Base-by-base conservation (phyloP, 495 filamentous ascomycete genomes). In the Oidiodendron maius region DNA sequence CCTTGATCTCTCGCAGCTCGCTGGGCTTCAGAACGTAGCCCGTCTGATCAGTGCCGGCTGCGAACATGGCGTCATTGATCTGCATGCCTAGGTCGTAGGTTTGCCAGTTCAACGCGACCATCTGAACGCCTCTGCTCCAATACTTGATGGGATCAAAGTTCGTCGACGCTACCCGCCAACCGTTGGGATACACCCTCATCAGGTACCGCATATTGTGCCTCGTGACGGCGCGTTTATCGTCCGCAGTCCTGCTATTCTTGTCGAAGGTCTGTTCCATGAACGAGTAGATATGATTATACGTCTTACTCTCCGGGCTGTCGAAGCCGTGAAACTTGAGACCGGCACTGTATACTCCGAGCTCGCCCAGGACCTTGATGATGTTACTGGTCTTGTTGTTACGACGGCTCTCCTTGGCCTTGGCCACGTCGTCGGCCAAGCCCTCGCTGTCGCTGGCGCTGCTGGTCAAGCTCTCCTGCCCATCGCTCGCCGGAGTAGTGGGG, bases 61-160 rank as follows among this genome's bases (percentile, higher is more conserved):
- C 85, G 64, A 97, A 98, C 93, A 98, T 98, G 52, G 93, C 93
- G 45, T 91, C 87, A 57, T 97, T 97, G 61, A 96, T 71, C 62
- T 97, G 90, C 82, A 95, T 89, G 13, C 87, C 86, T 23, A 90
- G 74, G 57, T 97, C 93, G 57, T 93, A 96, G 0, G 91, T 98
- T 64, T 98, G 93, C 93, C 93, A 98, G 64, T 98, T 98, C 52
- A 95, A 72, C 1, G 93, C 93, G 20, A 59, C 56, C 57, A 59
- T 59, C 57, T 90, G 86, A 9, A 96, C 93, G 24, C 93, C 93
- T 43, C 87, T 86, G 38, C 93, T 80, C 93, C 93, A 98, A 64
- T 89, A 93, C 47, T 82, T 80, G 46, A 90, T 74, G 0, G 93
- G 93, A 58, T 97, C 87, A 56, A 95, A 96, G 64, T 98, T 98